Evolutionary conservation across 345 rosid genomes (phyloP), one percentile per base, ranked within the genome.

Genomic region (Hevea brasiliensis): DNA sequence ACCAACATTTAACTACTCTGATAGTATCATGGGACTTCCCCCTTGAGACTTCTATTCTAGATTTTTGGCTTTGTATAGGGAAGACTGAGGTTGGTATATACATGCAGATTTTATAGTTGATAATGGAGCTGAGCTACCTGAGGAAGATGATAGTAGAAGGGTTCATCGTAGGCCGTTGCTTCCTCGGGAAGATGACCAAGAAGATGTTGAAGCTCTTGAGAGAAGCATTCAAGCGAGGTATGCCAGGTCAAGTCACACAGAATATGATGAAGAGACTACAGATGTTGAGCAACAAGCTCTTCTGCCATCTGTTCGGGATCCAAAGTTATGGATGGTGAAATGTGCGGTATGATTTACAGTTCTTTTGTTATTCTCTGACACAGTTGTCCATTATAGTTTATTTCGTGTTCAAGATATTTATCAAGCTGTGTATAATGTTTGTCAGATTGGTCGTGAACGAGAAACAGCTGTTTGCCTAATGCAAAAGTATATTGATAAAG

Each of bases 231-330:
- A 85, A 68, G 92, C 79, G 40, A 87, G 99, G 83, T 91, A 87
- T 83, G 87, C 90, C 42, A 81, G 85, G 76, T 76, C 91, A 76
- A 86, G 84, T 51, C 90, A 89, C 66, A 70, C 85, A 32, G 99
- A 95, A 59, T 91, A 92, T 80, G 98, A 95, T 74, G 98, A 95
- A 72, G 99, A 95, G 85, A 88, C 98, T n/a, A 90, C 96, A 51
- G 97, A 91, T 29, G 99, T 95, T 27, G 99, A 92, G 74, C 99
- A 92, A 75, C 99, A 92, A 81, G 97, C 99, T 20, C 96, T 95
- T 68, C 80, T 95, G 85, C 99, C 99, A 21, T 95, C 98, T 65
- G 97, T 95, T 54, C 86, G 96, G 73, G 99, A 92, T 85, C 97
- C 98, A 17, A 92, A 85, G 75, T 81, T 87, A 47, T 87, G 91